phyloP scores from a whole-genome alignment of 495 filamentous ascomycete species.

The Lentithecium fluviatile region DNA sequence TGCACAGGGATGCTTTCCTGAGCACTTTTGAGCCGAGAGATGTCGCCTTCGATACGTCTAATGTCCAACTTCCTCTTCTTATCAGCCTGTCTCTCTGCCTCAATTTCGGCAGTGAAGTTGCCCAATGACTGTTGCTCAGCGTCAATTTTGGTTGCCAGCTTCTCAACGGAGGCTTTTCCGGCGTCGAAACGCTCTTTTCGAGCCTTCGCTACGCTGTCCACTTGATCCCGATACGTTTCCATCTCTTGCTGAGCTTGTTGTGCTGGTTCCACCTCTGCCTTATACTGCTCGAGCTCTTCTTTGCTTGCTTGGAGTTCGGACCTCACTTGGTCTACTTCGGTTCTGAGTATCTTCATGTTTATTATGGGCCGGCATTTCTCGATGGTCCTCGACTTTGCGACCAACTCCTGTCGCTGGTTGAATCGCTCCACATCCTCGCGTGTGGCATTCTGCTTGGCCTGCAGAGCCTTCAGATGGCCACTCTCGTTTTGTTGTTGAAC shows the following conservation, averaged over 20 bases:
- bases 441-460: constrained; percentile 72
- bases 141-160: constrained; percentile 51
- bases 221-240: constrained; percentile 41
- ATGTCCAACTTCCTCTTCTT: constrained; percentile 54
- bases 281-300: constrained; percentile 55
- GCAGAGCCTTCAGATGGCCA: constrained; percentile 62
- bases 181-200: constrained; percentile 53
- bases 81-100: constrained; percentile 57
- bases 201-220: constrained; percentile 51
- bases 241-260: constrained; percentile 13
- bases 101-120: constrained; percentile 53
- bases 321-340: constrained; percentile 38
- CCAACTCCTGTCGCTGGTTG: constrained; percentile 67
- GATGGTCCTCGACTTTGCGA: constrained; percentile 64
- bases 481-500: constrained; percentile 56
- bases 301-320: constrained; percentile 34
- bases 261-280: constrained; percentile 56
- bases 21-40: constrained; percentile 50
- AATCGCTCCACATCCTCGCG: constrained; percentile 82
- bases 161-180: constrained; percentile 55
- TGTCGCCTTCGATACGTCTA: constrained; percentile 44
- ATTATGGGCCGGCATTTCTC: constrained; percentile 64
- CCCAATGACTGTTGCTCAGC: constrained; percentile 54
- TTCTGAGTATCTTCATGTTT: constrained; percentile 53
- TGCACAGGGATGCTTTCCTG: constrained; percentile 53